Base-by-base conservation (phyloP, 139 green algal genomes). In the Gonium pectorale region DNA sequence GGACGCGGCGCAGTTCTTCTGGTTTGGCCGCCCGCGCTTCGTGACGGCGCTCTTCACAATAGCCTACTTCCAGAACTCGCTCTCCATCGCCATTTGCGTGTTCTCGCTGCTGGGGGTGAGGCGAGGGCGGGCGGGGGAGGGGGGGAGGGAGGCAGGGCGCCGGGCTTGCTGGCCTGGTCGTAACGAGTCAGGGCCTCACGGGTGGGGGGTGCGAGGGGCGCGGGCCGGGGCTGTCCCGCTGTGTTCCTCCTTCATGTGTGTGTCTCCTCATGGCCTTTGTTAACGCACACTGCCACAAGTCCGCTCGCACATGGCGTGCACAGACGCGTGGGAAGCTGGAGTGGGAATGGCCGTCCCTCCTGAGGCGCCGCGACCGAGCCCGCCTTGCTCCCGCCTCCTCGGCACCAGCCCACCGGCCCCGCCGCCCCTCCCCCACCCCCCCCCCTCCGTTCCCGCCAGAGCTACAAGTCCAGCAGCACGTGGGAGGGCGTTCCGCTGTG, bases 41-140 rank as follows among this genome's bases (percentile, higher is more conserved):
- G 52, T 84, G 22, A 75, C 63, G 3, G 9, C 3, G 19, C 62
- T 84, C 31, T 84, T 75, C 62, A 84, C 59, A 5, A 13, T 74
- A 2, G 63, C 78, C 44, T 84, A 84, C 63, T 84, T 75, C 37
- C n/a, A 84, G 44, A 84, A 84, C 78, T 74, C 78, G 22, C 44
- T 84, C 7, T 73, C 78, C 43, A 74, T 84, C 21, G 62, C 78
- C 31, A 51, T 84, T 13, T 52, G 38, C 33, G 66, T 84, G 26
- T 75, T 66, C 44, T 7, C 78, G 8, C 78, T 77, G 24, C 29
- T 35, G 2, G 35, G 37, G 31, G 79, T 85, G 49, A 59, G 78
- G 7, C 31, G 13, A 13, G 4, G 6, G 67, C 22, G 67, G 22
- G 5, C 22, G 31, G 5, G 35, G 15, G 8, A 27, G 11, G 37